A percentile compares a stretch with the other conserved stretches of the same genome.
Evolutionary conservation across 2,329 filamentous ascomycete genomes (phyloP).

Genomic region (Colletotrichum euphorbiae): DNA sequence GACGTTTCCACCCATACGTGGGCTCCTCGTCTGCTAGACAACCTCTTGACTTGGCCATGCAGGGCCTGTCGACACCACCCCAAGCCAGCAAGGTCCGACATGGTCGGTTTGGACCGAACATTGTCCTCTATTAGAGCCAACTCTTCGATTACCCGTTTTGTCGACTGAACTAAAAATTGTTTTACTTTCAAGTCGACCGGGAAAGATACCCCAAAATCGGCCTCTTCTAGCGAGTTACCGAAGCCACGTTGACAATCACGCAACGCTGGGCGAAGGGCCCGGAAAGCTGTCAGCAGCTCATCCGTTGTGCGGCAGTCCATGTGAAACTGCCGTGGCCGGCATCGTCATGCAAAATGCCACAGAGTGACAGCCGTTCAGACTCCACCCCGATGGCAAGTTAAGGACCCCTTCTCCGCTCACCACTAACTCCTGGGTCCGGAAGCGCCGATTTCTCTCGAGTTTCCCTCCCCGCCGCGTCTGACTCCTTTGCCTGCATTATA

Average conservation of each 20-base stretch:
- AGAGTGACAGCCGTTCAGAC: not conserved
- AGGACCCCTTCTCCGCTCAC: not conserved
- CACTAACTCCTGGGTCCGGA: slow-evolving; percentile 12
- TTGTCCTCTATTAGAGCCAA: not conserved
- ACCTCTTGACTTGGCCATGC: slow-evolving; percentile 13
- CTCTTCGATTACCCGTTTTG: slow-evolving; percentile 13
- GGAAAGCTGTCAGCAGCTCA: slow-evolving; percentile 8
- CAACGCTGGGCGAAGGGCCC: not conserved
- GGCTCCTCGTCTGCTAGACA: not conserved
- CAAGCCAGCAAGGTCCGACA: slow-evolving; percentile 18
- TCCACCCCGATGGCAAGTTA: slow-evolving; percentile 3
- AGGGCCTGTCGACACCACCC: not conserved
- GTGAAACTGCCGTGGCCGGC: slow-evolving; percentile 28
- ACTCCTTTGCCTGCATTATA: slow-evolving; percentile 6
- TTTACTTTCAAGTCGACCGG: not conserved
- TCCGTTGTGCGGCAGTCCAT: slow-evolving; percentile 21
- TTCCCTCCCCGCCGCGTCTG: not conserved
- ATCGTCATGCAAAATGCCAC: slow-evolving; percentile 16
- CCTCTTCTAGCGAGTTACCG: not conserved
- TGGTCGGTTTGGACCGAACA: slow-evolving; percentile 22
- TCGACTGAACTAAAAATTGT: not conserved
- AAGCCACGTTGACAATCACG: not conserved
- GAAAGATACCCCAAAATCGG: not conserved
- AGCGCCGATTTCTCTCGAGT: not conserved
- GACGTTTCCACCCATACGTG: slow-evolving; percentile 17